phyloP scores from a whole-genome alignment of 202 grass and related monocot species.

The Schoenoplectus tabernaemontani region DNA sequence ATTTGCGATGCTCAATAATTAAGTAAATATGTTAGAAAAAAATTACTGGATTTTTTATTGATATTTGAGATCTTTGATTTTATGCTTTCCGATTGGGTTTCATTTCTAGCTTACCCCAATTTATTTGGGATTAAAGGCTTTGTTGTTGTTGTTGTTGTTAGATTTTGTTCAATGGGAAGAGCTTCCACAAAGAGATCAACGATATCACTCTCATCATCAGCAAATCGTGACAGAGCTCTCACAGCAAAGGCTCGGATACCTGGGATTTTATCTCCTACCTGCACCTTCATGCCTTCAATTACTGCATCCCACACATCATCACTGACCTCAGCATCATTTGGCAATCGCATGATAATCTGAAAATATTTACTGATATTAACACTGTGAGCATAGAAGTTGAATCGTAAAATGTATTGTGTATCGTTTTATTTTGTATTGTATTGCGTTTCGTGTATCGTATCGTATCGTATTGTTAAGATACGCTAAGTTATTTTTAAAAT shows the following conservation, averaged over 20 bases:
- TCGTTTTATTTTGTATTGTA: too few species aligned
- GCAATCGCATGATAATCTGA: conserved; percentile 76
- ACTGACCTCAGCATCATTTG: conserved; percentile 69
- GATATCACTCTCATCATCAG: conserved; percentile 60
- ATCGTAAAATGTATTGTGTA: too few species aligned
- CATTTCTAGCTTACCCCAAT: too few species aligned
- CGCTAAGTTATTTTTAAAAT: too few species aligned
- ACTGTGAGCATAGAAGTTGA: too few species aligned
- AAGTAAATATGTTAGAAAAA: not conserved
- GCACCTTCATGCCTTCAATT: conserved; percentile 64
- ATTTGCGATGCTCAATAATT: not conserved
- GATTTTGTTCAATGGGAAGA: conserved; percentile 59
- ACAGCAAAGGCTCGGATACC: conserved; percentile 59
- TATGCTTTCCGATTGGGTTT: too few species aligned
- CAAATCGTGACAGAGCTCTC: conserved; percentile 69
- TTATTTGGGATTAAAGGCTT: too few species aligned
- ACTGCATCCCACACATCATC: conserved; percentile 84
- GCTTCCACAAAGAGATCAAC: conserved; percentile 53
- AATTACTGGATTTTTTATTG: too few species aligned
- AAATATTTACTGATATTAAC: not conserved
- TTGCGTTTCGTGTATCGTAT: too few species aligned
- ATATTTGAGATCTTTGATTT: too few species aligned
- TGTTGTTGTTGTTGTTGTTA: too few species aligned
- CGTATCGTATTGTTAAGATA: too few species aligned
- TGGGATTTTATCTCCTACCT: conserved; percentile 63